Evolutionary conservation across 805 yeast genomes (phyloP).

Genomic region (Myxozyma geophila): DNA sequence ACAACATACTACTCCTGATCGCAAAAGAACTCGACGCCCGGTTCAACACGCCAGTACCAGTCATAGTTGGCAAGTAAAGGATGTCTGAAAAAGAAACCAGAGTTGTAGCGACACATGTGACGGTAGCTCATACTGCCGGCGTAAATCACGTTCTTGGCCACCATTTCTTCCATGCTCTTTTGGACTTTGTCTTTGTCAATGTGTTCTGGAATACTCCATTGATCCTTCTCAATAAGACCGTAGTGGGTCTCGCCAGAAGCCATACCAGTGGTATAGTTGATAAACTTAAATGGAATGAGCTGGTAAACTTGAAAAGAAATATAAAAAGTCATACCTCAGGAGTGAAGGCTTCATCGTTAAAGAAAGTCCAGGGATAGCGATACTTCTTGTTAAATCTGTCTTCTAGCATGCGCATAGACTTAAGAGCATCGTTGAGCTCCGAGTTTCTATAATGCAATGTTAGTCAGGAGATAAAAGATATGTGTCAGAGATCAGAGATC

Average conservation of each 20-base stretch:
- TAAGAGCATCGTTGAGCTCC: constrained; percentile 61
- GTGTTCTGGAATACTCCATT: constrained; percentile 79
- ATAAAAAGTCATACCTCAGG: constrained; percentile 49
- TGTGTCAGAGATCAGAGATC: neutral
- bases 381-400: constrained; percentile 75
- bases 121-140: constrained; percentile 72
- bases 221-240: constrained; percentile 72
- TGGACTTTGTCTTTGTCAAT: constrained; percentile 64
- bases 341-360: constrained; percentile 77
- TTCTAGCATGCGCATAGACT: constrained; percentile 71
- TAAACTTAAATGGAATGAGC: constrained; percentile 50
- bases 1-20: constrained; percentile 51
- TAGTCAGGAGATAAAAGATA: neutral
- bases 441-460: constrained; percentile 50
- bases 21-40: constrained; percentile 85
- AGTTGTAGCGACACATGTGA: constrained; percentile 94
- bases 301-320: neutral
- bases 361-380: constrained; percentile 90
- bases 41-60: constrained; percentile 95
- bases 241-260: constrained; percentile 72
- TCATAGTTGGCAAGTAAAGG: constrained; percentile 72
- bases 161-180: constrained; percentile 52
- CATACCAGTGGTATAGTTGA: constrained; percentile 54
- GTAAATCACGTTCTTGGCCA: constrained; percentile 57
- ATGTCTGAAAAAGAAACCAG: constrained; percentile 87